phyloP scores from a whole-genome alignment of 2,329 filamentous ascomycete species.

The Beauveria australis region DNA sequence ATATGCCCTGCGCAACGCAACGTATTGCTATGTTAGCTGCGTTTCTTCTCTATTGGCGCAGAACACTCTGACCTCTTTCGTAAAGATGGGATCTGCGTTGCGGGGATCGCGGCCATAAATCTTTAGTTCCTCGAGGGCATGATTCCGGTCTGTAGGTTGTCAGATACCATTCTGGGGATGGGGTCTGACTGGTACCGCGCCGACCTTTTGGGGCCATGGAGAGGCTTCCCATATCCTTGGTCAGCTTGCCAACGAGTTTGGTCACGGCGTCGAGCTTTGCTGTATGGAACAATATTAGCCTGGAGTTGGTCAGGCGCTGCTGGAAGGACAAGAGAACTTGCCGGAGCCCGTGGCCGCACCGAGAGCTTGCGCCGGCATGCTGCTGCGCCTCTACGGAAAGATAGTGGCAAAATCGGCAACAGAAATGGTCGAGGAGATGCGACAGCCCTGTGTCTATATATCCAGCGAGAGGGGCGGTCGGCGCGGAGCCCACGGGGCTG shows the following conservation, averaged over 20 bases:
- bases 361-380: slow-evolving; percentile 18
- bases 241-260: slow-evolving; percentile 53
- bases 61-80: slow-evolving; percentile 51
- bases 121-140: slow-evolving; percentile 62
- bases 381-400: background rate
- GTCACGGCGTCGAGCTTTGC: slow-evolving; percentile 63
- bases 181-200: slow-evolving; percentile 18
- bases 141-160: slow-evolving; percentile 48
- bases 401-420: background rate
- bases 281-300: slow-evolving; percentile 23
- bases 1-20: slow-evolving; percentile 53
- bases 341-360: slow-evolving; percentile 34
- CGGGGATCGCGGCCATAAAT: slow-evolving; percentile 53
- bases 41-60: background rate
- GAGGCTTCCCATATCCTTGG: slow-evolving; percentile 51
- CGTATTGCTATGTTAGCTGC: slow-evolving; percentile 7
- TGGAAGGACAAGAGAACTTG: slow-evolving; percentile 20
- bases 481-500: background rate
- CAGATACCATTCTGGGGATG: slow-evolving; percentile 11
- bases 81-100: slow-evolving; percentile 76
- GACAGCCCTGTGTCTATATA: background rate
- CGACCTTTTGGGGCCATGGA: slow-evolving; percentile 53
- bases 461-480: background rate
- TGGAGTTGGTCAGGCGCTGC: background rate
- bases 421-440: background rate